Evolutionary conservation across 192 early-diverging fungal species (phyloP).

Genomic region (Coemansia sp.): DNA sequence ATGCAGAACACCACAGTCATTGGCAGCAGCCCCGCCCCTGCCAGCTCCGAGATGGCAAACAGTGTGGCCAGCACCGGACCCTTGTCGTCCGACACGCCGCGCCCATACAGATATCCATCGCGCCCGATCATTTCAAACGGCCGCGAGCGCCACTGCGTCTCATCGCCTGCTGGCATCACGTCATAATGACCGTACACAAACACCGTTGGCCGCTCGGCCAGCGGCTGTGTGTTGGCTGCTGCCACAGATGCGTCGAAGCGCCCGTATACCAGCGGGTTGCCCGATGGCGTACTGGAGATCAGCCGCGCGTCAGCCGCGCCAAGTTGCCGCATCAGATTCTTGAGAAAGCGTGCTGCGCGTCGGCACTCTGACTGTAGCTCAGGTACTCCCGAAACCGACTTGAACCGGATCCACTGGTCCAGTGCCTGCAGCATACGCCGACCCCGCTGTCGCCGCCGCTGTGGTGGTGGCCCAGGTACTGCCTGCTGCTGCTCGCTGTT

Average conservation of each 20-base stretch:
- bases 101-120: conserved; percentile 73
- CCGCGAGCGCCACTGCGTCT: conserved; percentile 60
- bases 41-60: conserved; percentile 69
- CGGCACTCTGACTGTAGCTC: conserved; percentile 70
- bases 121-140: conserved; percentile 66
- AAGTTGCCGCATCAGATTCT: conserved; percentile 62
- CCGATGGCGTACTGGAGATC: conserved; percentile 59
- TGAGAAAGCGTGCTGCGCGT: conserved; percentile 70
- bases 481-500: background rate
- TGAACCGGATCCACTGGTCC: conserved; percentile 67
- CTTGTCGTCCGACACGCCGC: conserved; percentile 81
- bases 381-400: conserved; percentile 65
- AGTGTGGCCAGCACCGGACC: conserved; percentile 72
- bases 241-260: conserved; percentile 51
- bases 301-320: conserved; percentile 59
- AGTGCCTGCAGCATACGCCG: conserved; percentile 59
- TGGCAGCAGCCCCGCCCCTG: conserved; percentile 55
- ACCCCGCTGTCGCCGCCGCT: conserved; percentile 13
- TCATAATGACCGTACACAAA: conserved; percentile 82
- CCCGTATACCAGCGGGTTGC: conserved; percentile 72
- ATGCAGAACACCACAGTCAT: too few species aligned
- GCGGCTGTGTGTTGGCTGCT: conserved; percentile 11
- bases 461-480: background rate
- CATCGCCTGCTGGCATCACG: conserved; percentile 70
- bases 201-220: conserved; percentile 49